phyloP scores from a whole-genome alignment of 1,284 basidiomycete genomes.

The Stygiomarasmius scandens region DNA sequence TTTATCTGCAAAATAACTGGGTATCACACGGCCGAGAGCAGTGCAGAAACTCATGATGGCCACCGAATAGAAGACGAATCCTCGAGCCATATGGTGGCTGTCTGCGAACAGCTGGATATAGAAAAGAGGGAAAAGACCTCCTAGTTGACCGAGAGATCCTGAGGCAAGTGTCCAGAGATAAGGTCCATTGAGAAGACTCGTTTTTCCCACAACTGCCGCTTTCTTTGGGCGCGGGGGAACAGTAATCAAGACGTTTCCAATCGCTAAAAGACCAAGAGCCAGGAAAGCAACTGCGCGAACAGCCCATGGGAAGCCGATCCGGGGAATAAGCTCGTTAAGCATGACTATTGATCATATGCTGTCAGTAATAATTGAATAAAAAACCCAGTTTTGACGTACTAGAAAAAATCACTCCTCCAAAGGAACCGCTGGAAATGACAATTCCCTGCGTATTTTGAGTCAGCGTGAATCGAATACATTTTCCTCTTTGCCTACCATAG shows the following conservation, averaged over 20 bases:
- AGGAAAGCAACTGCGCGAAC: neutral
- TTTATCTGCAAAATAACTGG: conserved; percentile 4
- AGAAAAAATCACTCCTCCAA: neutral
- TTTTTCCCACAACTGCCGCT: neutral
- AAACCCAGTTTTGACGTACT: too few species aligned
- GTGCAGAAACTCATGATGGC: conserved; percentile 1
- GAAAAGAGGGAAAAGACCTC: conserved; percentile 1
- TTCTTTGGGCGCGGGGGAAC: conserved; percentile 1
- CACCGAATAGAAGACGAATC: conserved; percentile 3
- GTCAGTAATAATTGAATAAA: neutral
- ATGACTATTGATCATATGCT: neutral
- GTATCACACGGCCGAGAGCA: conserved; percentile 2
- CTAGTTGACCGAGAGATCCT: conserved; percentile 3
- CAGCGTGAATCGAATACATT: neutral
- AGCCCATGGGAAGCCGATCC: neutral
- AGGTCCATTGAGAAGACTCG: neutral
- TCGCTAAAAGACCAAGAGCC: neutral
- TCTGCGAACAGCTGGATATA: conserved; percentile 10
- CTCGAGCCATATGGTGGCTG: conserved; percentile 1
- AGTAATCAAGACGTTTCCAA: neutral
- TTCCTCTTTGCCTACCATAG: neutral
- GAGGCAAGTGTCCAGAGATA: conserved; percentile 2
- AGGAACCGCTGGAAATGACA: neutral
- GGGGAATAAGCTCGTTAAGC: too few species aligned
- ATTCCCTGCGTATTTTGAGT: neutral